Base-by-base conservation (phyloP, 768 basidiomycete species). In the Agrocybe praecox region DNA sequence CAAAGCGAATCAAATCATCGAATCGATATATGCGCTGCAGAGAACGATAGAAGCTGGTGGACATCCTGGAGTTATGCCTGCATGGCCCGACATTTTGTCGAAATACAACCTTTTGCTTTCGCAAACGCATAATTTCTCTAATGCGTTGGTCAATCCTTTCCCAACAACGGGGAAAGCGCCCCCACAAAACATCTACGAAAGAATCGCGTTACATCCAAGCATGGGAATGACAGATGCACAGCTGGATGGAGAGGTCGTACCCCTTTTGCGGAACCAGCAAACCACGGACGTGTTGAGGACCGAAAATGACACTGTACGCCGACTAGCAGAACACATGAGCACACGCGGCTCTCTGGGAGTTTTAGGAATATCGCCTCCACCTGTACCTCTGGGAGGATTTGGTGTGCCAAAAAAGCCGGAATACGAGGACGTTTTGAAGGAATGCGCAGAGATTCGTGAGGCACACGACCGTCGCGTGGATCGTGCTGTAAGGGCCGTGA, bases 51-150 rank as follows among this genome's bases (percentile, higher is more conserved):
- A 90, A 52, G 76, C 74, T 7, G 81, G 80, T 3, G 81, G 81
- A 12, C 77, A 83, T 34, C 79, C 77, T 44, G 74, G 72, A 34
- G 76, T 67, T n/a, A 91, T 92, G 85, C 86, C 88, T 2, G 72
- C 89, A 8, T 94, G 92, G 92, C 92, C 92, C 2, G 92, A 94
- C 65, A 84, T 94, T 53, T 79, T 94, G 52, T 86, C 88, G 14
- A 93, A 92, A 76, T 94, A 93, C 81, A 92, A 87, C 62, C 80
- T 91, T 60, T 80, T 94, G 23, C 81, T 94, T 53, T 90, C 90
- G 0, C 92, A 94, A 65, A 90, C 90, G 0, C 89, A 90, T 66
- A 88, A 80, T 62, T 86, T 94, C 63, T 88, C 87, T 44, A 84
- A 79, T 50, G 82, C 85, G 0, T 80, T 92, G 42, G 73, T 81